Evolutionary conservation across 116 monocot genomes (phyloP).

Genomic region (Trichopus zeylanicus): DNA sequence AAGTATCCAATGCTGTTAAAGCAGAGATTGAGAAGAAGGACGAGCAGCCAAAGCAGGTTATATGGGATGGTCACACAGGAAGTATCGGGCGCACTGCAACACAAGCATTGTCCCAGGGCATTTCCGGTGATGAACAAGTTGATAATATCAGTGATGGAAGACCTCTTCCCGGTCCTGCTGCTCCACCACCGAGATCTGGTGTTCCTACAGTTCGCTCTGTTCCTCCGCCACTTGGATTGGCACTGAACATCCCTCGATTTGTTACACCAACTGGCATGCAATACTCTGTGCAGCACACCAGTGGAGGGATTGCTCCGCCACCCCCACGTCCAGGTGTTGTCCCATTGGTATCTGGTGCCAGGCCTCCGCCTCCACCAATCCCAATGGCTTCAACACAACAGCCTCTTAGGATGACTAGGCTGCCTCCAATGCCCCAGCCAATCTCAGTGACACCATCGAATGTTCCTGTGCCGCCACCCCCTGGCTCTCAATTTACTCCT

Average conservation of each 20-base stretch:
- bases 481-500: constrained; percentile 61
- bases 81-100: constrained; percentile 96
- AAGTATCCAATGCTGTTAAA: constrained; percentile 93
- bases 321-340: constrained; percentile 32
- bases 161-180: constrained; percentile 58
- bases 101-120: constrained; percentile 71
- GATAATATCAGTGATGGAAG: constrained; percentile 39
- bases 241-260: constrained; percentile 66
- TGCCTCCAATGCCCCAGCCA: constrained; percentile 25
- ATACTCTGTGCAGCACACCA: constrained; percentile 29
- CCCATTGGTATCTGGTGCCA: constrained; percentile 28
- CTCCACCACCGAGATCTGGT: constrained; percentile 55
- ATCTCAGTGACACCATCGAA: constrained; percentile 42
- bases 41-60: constrained; percentile 94
- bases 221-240: constrained; percentile 71
- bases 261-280: constrained; percentile 30
- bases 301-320: constrained; percentile 6
- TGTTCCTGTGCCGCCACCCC: constrained; percentile 70
- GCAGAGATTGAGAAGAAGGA: constrained; percentile 99
- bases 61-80: constrained; percentile 97
- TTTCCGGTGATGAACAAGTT: constrained; percentile 39
- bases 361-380: constrained; percentile 34
- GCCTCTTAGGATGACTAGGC: constrained; percentile 33
- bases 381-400: constrained; percentile 17
- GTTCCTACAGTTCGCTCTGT: constrained; percentile 61